These are phyloP conservation scores for Daedaleopsis nitida DNA, from an alignment of 768 basidiomycete species.

Conservation along the genomic window DNA sequence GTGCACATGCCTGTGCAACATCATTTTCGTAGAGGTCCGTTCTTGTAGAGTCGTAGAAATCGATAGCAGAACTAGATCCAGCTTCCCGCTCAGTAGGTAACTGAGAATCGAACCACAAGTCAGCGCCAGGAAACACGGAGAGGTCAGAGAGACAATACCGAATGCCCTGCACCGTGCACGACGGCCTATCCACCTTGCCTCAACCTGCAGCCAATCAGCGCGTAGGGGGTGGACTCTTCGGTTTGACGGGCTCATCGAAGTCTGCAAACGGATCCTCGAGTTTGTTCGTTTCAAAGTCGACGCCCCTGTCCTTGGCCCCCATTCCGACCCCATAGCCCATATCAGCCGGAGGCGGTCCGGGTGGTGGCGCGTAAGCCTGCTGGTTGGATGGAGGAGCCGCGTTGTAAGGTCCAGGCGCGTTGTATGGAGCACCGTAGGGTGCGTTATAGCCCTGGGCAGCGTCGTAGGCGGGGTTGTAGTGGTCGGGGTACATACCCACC, in stretches of 20 bases:
- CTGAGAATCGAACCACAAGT: too few species aligned
- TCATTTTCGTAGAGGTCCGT: too few species aligned
- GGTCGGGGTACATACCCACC: conserved; percentile 40
- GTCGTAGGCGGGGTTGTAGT: conserved; percentile 64
- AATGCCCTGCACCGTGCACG: too few species aligned
- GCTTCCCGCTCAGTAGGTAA: too few species aligned
- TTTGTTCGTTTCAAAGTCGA: conserved; percentile 35
- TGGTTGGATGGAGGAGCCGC: conserved; percentile 12
- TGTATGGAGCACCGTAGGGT: conserved; percentile 26
- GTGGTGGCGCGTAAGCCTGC: conserved; percentile 29
- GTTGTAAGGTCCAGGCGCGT: conserved; percentile 11
- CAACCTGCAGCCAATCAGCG: conserved; percentile 1
- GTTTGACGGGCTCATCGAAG: conserved; percentile 38
- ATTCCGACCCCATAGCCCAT: conserved; percentile 44
- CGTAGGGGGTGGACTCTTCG: conserved; percentile 4
- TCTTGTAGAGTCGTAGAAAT: too few species aligned
- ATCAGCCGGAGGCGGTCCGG: conserved; percentile 31
- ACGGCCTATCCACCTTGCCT: too few species aligned
- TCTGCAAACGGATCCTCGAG: conserved; percentile 61
- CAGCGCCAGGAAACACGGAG: too few species aligned
- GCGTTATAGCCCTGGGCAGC: conserved; percentile 33
- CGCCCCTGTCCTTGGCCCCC: conserved; percentile 30
- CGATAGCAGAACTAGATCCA: too few species aligned
- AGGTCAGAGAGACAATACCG: too few species aligned
- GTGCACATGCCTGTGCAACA: too few species aligned